A percentile compares a stretch with the other conserved stretches of the same genome.
These are phyloP conservation scores for Pseudocercospora fijiensis DNA, from an alignment of 2,329 filamentous ascomycete genomes.

Conservation along the genomic window DNA sequence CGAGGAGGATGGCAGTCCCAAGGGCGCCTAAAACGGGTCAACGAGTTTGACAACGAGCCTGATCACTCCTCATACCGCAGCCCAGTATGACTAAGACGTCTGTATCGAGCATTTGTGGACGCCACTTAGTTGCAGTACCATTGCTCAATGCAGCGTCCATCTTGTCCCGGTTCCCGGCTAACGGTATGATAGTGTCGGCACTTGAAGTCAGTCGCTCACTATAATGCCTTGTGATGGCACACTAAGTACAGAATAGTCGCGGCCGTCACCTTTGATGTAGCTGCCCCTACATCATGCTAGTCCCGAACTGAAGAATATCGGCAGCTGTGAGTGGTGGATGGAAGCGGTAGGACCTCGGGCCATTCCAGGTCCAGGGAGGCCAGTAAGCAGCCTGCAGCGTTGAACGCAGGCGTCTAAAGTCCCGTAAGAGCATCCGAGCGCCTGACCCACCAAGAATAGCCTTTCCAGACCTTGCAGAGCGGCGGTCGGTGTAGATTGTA, in stretches of 20 bases:
- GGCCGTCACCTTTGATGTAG: not conserved
- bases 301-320: not conserved
- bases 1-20: constrained; percentile 15
- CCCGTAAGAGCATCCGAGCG: no score
- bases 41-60: not conserved
- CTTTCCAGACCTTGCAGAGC: no score
- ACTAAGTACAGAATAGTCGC: not conserved
- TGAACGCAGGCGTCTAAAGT: not conserved
- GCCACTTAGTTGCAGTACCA: not conserved
- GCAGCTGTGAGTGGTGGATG: not conserved
- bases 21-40: constrained; percentile 8
- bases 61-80: not conserved
- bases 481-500: no score
- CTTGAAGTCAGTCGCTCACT: not conserved
- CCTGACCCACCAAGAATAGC: no score
- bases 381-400: not conserved
- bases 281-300: not conserved
- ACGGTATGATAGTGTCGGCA: not conserved
- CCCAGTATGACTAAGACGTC: not conserved
- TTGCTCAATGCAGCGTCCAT: not conserved
- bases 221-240: not conserved
- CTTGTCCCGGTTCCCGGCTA: not conserved
- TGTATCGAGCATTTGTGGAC: not conserved
- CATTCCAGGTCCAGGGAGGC: not conserved
- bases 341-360: not conserved